These are phyloP conservation scores for Echinochloa phyllopogon DNA, from an alignment of 176 grass and related monocot genomes.

Conservation along the genomic window DNA sequence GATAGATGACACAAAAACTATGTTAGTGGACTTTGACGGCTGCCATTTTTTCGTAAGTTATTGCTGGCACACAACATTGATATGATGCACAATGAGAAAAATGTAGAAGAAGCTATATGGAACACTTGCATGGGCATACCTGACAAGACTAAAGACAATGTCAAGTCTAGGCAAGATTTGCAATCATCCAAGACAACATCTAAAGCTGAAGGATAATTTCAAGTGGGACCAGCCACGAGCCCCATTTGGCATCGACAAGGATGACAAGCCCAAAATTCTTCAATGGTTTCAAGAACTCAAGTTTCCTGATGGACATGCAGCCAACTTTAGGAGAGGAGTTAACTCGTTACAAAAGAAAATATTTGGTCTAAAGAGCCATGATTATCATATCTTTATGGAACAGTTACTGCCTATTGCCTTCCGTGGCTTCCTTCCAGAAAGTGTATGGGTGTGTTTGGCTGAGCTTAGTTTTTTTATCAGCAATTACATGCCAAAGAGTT, in stretches of 20 bases:
- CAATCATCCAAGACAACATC: not conserved
- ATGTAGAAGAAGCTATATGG: not conserved
- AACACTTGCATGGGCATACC: not conserved
- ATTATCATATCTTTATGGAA: not conserved
- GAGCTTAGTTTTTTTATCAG: slow-evolving; percentile 21
- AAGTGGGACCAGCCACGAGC: not conserved
- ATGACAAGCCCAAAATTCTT: too few species aligned
- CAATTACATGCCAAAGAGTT: not conserved
- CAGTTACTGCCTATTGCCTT: not conserved
- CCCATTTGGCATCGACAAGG: too few species aligned
- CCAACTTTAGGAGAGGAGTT: not conserved
- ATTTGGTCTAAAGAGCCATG: slow-evolving; percentile 2
- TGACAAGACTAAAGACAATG: slow-evolving; percentile 1
- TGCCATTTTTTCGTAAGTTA: not conserved
- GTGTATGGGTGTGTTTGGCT: not conserved
- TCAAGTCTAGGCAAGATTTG: not conserved
- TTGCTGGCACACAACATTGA: not conserved
- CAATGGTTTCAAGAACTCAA: too few species aligned
- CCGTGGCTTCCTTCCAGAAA: not conserved
- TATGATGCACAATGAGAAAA: not conserved
- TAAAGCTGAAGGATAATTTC: not conserved
- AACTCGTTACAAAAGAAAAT: not conserved
- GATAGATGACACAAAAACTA: not conserved
- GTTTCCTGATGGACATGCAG: too few species aligned
- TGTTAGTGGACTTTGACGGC: not conserved